These are phyloP conservation scores for Chaetomium strumarium DNA, from an alignment of 2,329 filamentous ascomycete genomes.

Conservation along the genomic window DNA sequence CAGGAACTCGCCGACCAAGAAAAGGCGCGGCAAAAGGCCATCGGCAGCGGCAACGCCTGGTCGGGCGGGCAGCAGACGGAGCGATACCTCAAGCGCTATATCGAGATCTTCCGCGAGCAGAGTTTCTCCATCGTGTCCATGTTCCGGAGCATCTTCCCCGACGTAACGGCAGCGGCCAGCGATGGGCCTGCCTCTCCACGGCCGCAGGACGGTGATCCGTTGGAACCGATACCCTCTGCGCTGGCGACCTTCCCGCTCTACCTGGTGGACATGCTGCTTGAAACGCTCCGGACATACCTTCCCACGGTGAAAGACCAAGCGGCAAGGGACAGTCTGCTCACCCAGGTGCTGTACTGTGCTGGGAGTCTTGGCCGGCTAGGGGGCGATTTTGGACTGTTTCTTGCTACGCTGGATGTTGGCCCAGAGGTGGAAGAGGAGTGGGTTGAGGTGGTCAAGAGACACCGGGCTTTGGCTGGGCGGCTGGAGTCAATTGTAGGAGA, in stretches of 20 bases:
- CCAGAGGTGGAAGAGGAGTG: constrained; percentile 59
- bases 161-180: constrained; percentile 32
- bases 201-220: constrained; percentile 12
- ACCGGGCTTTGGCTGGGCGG: constrained; percentile 75
- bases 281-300: constrained; percentile 69
- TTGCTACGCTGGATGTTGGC: constrained; percentile 55
- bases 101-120: constrained; percentile 96
- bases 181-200: constrained; percentile 16
- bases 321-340: constrained; percentile 79
- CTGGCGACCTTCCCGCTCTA: constrained; percentile 80
- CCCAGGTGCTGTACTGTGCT: constrained; percentile 88
- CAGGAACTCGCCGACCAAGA: constrained; percentile 88
- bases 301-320: constrained; percentile 75
- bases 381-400: constrained; percentile 85
- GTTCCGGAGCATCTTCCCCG: constrained; percentile 82
- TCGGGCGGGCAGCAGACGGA: constrained; percentile 86
- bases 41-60: constrained; percentile 41
- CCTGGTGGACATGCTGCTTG: constrained; percentile 72
- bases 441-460: constrained; percentile 84
- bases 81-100: constrained; percentile 86
- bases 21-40: constrained; percentile 42
- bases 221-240: constrained; percentile 65
- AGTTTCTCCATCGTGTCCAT: constrained; percentile 94
- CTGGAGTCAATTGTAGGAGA: constrained; percentile 63
- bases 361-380: constrained; percentile 84